phyloP scores from a whole-genome alignment of 2,329 filamentous ascomycete species.

The Alternaria triticimaculans region DNA sequence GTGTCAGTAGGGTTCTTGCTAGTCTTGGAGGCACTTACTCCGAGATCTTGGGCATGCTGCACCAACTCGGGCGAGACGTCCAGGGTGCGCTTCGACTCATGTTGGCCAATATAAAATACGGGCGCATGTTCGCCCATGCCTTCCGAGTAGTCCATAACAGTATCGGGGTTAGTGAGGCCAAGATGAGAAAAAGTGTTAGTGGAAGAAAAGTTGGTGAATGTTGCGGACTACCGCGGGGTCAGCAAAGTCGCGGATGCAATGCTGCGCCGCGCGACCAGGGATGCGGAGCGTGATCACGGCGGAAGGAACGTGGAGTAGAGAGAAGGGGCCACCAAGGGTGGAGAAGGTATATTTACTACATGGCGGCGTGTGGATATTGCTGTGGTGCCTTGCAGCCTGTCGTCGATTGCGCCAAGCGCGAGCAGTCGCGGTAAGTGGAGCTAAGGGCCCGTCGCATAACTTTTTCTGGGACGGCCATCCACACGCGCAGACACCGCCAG shows the following conservation, averaged over 20 bases:
- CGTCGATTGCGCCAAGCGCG: slow-evolving; percentile 17
- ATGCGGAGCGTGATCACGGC: not conserved
- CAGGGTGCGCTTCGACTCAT: slow-evolving; percentile 68
- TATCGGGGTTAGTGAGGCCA: not conserved
- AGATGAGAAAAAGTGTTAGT: not conserved
- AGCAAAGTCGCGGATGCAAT: slow-evolving; percentile 3
- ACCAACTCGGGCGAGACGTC: slow-evolving; percentile 70
- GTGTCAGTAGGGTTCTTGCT: not conserved
- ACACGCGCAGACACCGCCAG: slow-evolving; percentile 9
- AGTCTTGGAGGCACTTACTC: slow-evolving; percentile 58
- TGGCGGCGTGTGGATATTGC: slow-evolving; percentile 14
- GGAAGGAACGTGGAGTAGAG: not conserved
- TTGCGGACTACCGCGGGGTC: slow-evolving; percentile 19
- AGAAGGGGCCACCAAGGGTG: slow-evolving; percentile 7
- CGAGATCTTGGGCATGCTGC: slow-evolving; percentile 70
- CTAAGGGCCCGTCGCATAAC: slow-evolving; percentile 25
- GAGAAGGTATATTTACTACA: slow-evolving; percentile 14
- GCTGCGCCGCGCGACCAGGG: slow-evolving; percentile 1
- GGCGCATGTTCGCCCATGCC: slow-evolving; percentile 50
- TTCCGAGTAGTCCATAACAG: slow-evolving; percentile 39
- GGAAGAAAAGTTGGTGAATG: slow-evolving; percentile 12
- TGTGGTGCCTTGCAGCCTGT: slow-evolving; percentile 15
- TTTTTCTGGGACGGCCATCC: slow-evolving; percentile 21
- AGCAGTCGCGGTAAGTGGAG: slow-evolving; percentile 17
- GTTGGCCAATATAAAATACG: slow-evolving; percentile 74